These are phyloP conservation scores for Alnus glutinosa DNA, from an alignment of 306 rosid genomes.

Conservation along the genomic window DNA sequence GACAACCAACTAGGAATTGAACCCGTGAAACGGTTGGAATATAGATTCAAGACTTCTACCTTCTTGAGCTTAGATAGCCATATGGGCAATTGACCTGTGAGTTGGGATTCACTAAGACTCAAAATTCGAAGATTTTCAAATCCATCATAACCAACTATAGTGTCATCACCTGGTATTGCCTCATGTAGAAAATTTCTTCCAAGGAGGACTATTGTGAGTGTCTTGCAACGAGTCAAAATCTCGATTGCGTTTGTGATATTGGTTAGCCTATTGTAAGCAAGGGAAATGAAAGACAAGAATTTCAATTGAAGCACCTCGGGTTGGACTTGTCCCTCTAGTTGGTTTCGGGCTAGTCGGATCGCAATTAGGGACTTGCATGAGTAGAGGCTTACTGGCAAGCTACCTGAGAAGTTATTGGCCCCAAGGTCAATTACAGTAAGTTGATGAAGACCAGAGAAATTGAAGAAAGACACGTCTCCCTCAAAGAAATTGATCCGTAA, in stretches of 20 bases:
- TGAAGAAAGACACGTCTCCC: neutral
- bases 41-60: neutral
- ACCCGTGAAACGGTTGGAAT: neutral
- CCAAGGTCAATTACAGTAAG: neutral
- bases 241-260: slow-evolving; percentile 8
- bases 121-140: neutral
- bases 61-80: slow-evolving; percentile 1
- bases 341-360: neutral
- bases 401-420: neutral
- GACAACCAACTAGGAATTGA: slow-evolving; percentile 2
- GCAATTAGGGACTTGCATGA: slow-evolving; percentile 6
- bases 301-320: neutral
- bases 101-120: neutral
- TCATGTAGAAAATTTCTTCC: neutral
- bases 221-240: neutral
- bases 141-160: neutral
- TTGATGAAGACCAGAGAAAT: slow-evolving; percentile 2
- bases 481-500: neutral
- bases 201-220: neutral
- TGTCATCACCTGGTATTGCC: neutral
- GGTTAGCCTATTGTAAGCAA: neutral
- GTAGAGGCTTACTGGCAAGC: neutral
- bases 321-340: slow-evolving; percentile 5
- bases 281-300: neutral
- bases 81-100: neutral